These are phyloP conservation scores for Pelargonium fulgidum DNA, from an alignment of 441 rosid genomes.

Conservation along the genomic window DNA sequence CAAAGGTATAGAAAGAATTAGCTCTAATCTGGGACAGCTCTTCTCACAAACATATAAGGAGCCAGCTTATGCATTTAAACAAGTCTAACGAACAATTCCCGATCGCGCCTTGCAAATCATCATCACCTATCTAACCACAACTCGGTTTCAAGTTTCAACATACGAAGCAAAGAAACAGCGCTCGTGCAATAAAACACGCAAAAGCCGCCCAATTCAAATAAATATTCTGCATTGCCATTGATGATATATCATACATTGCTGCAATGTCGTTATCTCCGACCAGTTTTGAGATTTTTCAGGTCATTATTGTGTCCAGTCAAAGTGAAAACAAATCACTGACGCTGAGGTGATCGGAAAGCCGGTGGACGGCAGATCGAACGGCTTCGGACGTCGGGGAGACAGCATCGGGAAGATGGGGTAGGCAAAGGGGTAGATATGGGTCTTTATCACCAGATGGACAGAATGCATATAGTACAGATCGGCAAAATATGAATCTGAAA, in stretches of 20 bases:
- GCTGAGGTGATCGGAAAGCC: slow-evolving; percentile 51
- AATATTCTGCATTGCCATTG: no score
- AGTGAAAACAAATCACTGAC: slow-evolving; percentile 52
- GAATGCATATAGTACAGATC: slow-evolving; percentile 48
- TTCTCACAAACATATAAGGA: slow-evolving; percentile 8
- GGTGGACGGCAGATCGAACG: slow-evolving; percentile 43
- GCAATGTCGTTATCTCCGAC: slow-evolving; percentile 12
- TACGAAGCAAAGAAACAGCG: neutral
- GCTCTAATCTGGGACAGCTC: slow-evolving; percentile 17
- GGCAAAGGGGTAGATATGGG: slow-evolving; percentile 58
- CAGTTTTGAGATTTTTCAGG: neutral
- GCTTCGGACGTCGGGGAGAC: slow-evolving; percentile 44
- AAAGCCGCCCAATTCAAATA: neutral
- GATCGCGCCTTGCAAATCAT: neutral
- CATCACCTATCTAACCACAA: neutral
- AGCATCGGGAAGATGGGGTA: slow-evolving; percentile 63
- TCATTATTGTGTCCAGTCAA: slow-evolving; percentile 23
- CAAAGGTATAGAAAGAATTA: slow-evolving; percentile 18
- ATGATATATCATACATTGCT: neutral
- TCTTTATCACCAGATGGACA: slow-evolving; percentile 40
- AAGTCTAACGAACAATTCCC: neutral
- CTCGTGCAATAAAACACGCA: neutral
- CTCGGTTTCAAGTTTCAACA: neutral
- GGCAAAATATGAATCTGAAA: slow-evolving; percentile 86
- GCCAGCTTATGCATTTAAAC: slow-evolving; percentile 21